Base-by-base conservation (phyloP, 78 protist genomes). In the Planoprotostelium fungivorum region DNA sequence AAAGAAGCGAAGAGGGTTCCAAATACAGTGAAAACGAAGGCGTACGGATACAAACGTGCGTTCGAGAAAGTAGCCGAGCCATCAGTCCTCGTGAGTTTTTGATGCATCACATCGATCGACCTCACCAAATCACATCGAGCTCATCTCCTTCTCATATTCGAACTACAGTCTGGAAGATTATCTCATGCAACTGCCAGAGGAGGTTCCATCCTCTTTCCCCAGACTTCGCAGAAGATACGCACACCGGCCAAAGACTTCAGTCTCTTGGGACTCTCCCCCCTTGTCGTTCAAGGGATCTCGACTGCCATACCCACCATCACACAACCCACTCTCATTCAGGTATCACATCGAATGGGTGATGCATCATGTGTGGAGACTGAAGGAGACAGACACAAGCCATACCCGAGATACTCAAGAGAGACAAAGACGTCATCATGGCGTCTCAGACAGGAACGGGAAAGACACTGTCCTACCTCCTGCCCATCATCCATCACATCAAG, bases 381-480 rank as follows among this genome's bases (percentile, higher is more conserved):
- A 5, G 16, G 16, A 51, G 5, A 16, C 5, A 51, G 73, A 16
- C 73, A 5, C 5, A 51, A 51, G 91, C 94, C n/a, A 92, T 92
- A 36, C 94, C 94, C 34, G 89, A 85, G 29, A 92, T 92, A 0
- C 1, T 92, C 1, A n/a, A 84, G 38, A 84, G 37, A 25, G 31
- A 63, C 1, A 85, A 38, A 31, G 94, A 92, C 84, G 86, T 92
- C 35, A 23, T 92, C 38, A 89, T 88, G 29, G 86, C 37, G 29
- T 88, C 94, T 0, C 94, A 92, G 51, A 92, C 96, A 37, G 98
- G 98, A 83, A 89, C 95, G 9, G 98, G 98, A 29, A 96, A 96
- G 88, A 96, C 98, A 23, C 86, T 96, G n/a, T 25, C 97, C 0
- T 96, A 94, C 89, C 92, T 95, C 9, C 38, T 96, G 31, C 98